Percentiles rank a stretch among this genome's conserved stretches.
phyloP scores from a whole-genome alignment of 257 asterid genomes.

The Scutellaria minor region DNA sequence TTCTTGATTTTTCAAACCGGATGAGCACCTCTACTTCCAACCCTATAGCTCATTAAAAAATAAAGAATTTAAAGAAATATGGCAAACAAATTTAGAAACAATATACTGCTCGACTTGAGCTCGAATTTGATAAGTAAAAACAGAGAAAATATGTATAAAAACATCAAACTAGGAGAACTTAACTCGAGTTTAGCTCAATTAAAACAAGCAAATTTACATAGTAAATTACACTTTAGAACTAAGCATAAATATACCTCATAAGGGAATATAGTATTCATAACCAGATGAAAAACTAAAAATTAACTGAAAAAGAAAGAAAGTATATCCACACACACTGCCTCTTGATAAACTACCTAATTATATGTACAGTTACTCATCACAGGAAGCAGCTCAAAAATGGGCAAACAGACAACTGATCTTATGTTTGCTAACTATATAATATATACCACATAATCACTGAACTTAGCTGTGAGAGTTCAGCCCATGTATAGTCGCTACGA shows the following conservation, averaged over 20 bases:
- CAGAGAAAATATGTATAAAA: background rate
- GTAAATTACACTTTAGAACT: slow-evolving; percentile 13
- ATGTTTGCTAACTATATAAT: slow-evolving; percentile 35
- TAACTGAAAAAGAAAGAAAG: slow-evolving; percentile 14
- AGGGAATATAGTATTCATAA: slow-evolving; percentile 21
- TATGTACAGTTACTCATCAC: slow-evolving; percentile 54
- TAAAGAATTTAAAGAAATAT: too few relatives aligned
- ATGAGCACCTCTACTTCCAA: too few relatives aligned
- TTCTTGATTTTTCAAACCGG: too few relatives aligned
- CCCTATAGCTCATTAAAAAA: too few relatives aligned
- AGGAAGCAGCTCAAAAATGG: slow-evolving; percentile 53
- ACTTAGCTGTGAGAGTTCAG: slow-evolving; percentile 28
- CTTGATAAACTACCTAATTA: slow-evolving; percentile 43
- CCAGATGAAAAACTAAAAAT: slow-evolving; percentile 1
- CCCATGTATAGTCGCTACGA: slow-evolving; percentile 35
- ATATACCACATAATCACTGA: slow-evolving; percentile 29
- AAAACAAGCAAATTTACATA: slow-evolving; percentile 31
- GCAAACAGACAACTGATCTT: slow-evolving; percentile 43
- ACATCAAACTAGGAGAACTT: background rate
- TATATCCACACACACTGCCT: slow-evolving; percentile 46
- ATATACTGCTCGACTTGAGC: too few relatives aligned
- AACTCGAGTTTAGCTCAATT: too few relatives aligned
- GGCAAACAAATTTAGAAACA: too few relatives aligned
- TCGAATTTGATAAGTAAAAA: background rate
- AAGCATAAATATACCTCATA: slow-evolving; percentile 31